phyloP scores from a whole-genome alignment of 306 rosid genomes.

The Cucurbita pepo region DNA sequence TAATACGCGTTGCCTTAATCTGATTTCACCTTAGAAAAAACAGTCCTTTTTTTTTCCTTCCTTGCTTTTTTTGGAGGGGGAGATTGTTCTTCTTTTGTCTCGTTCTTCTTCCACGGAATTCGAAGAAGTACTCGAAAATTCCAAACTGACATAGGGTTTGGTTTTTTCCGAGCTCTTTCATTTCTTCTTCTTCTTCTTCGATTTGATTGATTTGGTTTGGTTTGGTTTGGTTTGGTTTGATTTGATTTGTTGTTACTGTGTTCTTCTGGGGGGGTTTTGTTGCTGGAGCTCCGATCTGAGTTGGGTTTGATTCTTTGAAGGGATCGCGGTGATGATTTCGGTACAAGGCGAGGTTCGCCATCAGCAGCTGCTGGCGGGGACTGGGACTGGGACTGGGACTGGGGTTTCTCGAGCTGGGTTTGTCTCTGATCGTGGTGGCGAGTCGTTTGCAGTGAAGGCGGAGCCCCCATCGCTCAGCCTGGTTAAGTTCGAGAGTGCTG shows the following conservation, averaged over 20 bases:
- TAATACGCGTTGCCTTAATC: background rate
- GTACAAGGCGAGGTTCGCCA: constrained; percentile 55
- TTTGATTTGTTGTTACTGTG: background rate
- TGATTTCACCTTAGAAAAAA: background rate
- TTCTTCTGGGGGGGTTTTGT: background rate
- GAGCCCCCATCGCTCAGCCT: constrained; percentile 24
- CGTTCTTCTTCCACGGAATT: background rate
- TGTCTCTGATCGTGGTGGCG: constrained; percentile 17
- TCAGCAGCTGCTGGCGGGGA: constrained; percentile 18
- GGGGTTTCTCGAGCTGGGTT: constrained; percentile 21
- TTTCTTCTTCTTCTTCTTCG: background rate
- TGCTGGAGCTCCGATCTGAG: background rate
- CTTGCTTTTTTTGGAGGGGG: background rate
- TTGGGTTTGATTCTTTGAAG: constrained; percentile 8
- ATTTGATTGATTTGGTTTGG: background rate
- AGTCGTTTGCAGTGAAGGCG: constrained; percentile 9
- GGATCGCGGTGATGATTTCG: constrained; percentile 42
- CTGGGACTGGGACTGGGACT: constrained; percentile 8
- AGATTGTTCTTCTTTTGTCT: background rate
- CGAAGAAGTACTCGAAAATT: constrained; percentile 21
- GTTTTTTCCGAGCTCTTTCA: constrained; percentile 11
- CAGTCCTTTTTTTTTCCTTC: background rate
- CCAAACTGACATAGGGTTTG: constrained; percentile 18
- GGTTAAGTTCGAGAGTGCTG: constrained; percentile 17
- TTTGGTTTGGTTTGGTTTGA: background rate